A percentile compares a stretch with the other conserved stretches of the same genome.
phyloP scores from a whole-genome alignment of 1,139 yeast species.

The Suhomyces choctaworum region DNA sequence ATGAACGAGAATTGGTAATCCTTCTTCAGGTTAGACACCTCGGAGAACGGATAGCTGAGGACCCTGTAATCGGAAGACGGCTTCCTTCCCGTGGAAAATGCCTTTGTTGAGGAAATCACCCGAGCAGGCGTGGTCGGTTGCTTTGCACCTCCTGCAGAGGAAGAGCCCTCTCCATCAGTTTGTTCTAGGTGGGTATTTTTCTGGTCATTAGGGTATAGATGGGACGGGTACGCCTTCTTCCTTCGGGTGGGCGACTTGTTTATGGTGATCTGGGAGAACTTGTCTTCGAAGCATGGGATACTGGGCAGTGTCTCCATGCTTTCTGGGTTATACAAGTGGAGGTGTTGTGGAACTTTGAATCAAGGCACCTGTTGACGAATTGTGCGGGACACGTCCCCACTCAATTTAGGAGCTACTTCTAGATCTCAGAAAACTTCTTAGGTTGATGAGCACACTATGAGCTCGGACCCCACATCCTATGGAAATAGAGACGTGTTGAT shows the following conservation, averaged over 20 bases:
- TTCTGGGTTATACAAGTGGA: not conserved
- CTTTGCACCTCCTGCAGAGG: too few species aligned
- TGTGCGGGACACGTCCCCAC: conserved; percentile 12
- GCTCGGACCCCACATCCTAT: conserved; percentile 15
- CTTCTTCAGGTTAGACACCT: conserved; percentile 12
- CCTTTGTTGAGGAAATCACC: conserved; percentile 11
- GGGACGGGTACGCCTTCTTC: conserved; percentile 25
- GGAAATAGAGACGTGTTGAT: conserved; percentile 23
- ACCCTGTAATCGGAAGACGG: conserved; percentile 12
- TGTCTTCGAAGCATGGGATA: conserved; percentile 23
- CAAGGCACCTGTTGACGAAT: conserved; percentile 12
- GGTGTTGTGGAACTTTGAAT: conserved; percentile 1
- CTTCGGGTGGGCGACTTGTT: conserved; percentile 23
- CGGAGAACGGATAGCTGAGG: conserved; percentile 14
- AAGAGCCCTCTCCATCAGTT: too few species aligned
- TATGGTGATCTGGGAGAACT: conserved; percentile 30
- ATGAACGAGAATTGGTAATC: conserved; percentile 35
- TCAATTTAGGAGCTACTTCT: too few species aligned
- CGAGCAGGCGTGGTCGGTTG: conserved; percentile 12
- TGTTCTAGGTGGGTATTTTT: not conserved
- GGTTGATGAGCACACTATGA: too few species aligned
- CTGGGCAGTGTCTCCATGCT: conserved; percentile 7
- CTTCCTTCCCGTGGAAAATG: conserved; percentile 13
- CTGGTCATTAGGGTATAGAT: conserved; percentile 22
- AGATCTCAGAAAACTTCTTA: too few species aligned